Percentiles rank a stretch among this genome's conserved stretches.
phyloP scores from a whole-genome alignment of 345 rosid species.

The Hibiscus trionum region DNA sequence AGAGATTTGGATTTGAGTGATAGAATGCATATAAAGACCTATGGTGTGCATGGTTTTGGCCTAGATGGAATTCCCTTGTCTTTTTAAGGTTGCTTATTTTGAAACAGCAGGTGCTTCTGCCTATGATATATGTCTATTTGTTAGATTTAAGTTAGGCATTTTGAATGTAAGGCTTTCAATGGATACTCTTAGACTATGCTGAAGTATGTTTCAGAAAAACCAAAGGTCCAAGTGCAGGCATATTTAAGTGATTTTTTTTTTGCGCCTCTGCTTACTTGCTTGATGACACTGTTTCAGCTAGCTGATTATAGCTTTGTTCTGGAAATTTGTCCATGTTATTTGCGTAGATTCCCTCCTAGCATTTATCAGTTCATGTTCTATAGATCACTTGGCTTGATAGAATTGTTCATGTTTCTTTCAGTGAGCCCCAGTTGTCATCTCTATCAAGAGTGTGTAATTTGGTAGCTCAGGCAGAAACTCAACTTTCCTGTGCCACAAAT shows the following conservation, averaged over 20 bases:
- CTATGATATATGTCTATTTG: background rate
- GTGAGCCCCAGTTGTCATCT: background rate
- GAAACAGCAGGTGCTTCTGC: background rate
- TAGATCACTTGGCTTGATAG: background rate
- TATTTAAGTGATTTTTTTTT: background rate
- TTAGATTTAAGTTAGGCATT: background rate
- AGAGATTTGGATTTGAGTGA: background rate
- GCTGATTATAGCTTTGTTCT: slow-evolving; percentile 1
- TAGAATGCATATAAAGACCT: background rate
- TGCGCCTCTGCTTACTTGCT: background rate
- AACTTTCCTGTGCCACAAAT: background rate
- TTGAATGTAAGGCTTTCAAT: background rate
- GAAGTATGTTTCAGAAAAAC: background rate
- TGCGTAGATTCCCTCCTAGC: background rate
- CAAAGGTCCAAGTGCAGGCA: background rate
- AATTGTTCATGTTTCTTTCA: background rate
- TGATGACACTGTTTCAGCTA: background rate
- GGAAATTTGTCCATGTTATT: background rate
- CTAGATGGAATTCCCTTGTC: background rate
- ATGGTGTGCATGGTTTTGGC: background rate
- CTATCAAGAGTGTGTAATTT: background rate
- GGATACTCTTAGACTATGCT: background rate
- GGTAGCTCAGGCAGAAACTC: slow-evolving; percentile 9
- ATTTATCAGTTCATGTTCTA: background rate
- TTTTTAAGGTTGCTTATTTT: background rate